Conservation (phyloP, 768 basidiomycete species). For the Collybiopsis luxurians region DNA sequence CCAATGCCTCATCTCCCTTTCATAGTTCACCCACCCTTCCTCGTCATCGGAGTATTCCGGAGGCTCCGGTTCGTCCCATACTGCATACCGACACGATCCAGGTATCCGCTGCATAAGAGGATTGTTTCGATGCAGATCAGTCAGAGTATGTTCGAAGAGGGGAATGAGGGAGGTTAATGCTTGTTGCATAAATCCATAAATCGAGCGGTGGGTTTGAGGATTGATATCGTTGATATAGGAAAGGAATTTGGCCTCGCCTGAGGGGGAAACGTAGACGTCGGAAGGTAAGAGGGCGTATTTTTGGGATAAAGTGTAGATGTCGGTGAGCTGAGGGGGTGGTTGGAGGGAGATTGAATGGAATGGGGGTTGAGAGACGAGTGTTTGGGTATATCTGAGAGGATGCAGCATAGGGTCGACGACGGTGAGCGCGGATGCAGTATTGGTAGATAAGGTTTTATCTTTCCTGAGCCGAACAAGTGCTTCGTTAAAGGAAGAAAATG, state of each 20-base stretch:
- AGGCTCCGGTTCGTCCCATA: constrained; percentile 48
- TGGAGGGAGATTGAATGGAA: constrained; percentile 19
- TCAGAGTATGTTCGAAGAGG: constrained; percentile 50
- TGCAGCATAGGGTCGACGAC: constrained; percentile 41
- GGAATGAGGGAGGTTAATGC: constrained; percentile 39
- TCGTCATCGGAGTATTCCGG: constrained; percentile 50
- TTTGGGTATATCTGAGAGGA: constrained; percentile 37
- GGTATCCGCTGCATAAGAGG: constrained; percentile 39
- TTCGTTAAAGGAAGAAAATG: constrained; percentile 16
- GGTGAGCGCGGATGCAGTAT: constrained; percentile 19
- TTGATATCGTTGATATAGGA: constrained; percentile 58
- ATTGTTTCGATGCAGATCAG: constrained; percentile 50
- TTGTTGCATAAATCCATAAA: constrained; percentile 30
- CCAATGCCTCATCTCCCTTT: constrained; percentile 41
- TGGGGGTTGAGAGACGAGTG: constrained; percentile 30
- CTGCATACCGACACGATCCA: constrained; percentile 36
- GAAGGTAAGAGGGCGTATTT: constrained; percentile 44
- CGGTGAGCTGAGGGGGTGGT: constrained; percentile 24
- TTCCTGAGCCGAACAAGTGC: constrained; percentile 20
- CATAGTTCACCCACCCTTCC: constrained; percentile 42
- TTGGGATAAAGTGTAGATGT: constrained; percentile 39
- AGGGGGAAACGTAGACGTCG: constrained; percentile 32
- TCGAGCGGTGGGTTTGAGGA: constrained; percentile 22
- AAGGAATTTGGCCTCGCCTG: constrained; percentile 27
- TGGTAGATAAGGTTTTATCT: constrained; percentile 5